phyloP scores from a whole-genome alignment of 192 early-diverging fungal species.

The Mortierella alpina region DNA sequence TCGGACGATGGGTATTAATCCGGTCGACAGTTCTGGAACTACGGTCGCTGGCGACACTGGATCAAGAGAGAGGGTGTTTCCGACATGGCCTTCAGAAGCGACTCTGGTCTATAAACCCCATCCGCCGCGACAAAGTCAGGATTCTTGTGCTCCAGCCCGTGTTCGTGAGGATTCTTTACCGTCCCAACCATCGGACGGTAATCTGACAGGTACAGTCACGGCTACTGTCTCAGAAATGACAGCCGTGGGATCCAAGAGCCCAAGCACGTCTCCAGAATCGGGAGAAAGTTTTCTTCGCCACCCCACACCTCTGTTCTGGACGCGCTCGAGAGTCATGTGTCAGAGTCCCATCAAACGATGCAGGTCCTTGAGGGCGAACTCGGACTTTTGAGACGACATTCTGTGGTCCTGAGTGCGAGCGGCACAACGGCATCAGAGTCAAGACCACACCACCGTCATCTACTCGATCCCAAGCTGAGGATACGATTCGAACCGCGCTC shows the following conservation, averaged over 20 bases:
- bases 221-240: background rate
- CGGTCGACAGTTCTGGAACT: background rate
- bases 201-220: background rate
- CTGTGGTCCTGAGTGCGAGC: conserved; percentile 33
- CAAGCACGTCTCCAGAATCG: background rate
- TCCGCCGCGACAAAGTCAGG: background rate
- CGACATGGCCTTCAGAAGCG: conserved; percentile 20
- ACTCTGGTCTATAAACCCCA: conserved; percentile 12
- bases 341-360: conserved; percentile 40
- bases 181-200: conserved; percentile 9
- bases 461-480: conserved; percentile 9
- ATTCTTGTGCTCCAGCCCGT: background rate
- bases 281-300: background rate
- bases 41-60: background rate
- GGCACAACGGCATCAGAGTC: conserved; percentile 39
- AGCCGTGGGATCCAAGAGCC: background rate
- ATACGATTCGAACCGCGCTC: conserved; percentile 36
- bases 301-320: conserved; percentile 27
- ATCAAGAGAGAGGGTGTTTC: background rate
- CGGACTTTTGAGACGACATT: conserved; percentile 28
- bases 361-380: conserved; percentile 41
- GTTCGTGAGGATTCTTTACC: conserved; percentile 21
- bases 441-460: conserved; percentile 4
- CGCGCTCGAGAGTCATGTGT: conserved; percentile 36
- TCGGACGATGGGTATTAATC: too few relatives aligned